These are phyloP conservation scores for Psidium friedrichsthalianum DNA, from an alignment of 345 rosid species.

Conservation along the genomic window DNA sequence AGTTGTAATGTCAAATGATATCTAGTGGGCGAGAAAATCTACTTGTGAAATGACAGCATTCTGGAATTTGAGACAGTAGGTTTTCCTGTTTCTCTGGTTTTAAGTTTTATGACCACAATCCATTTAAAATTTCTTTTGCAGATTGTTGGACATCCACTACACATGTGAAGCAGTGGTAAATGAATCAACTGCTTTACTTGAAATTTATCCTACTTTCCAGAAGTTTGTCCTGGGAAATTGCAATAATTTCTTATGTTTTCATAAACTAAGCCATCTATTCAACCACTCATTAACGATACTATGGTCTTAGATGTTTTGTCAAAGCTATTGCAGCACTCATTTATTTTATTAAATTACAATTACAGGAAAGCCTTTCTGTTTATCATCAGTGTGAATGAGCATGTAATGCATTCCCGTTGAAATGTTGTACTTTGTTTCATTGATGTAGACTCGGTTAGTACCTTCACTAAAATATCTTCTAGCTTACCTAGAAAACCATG, in stretches of 20 bases:
- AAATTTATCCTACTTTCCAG: neutral
- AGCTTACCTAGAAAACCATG: neutral
- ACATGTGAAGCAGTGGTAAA: constrained; percentile 71
- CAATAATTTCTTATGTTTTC: neutral
- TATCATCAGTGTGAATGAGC: neutral
- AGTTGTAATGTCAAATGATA: neutral
- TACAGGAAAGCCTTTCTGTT: neutral
- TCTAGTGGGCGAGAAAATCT: neutral
- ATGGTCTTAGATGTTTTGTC: neutral
- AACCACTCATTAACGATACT: neutral
- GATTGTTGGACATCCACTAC: constrained; percentile 82
- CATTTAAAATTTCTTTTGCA: constrained; percentile 16
- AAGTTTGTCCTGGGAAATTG: neutral
- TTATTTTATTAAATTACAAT: neutral
- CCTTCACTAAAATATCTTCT: neutral
- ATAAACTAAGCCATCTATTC: neutral
- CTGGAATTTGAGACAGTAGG: neutral
- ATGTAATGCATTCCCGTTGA: neutral
- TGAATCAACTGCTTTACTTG: neutral
- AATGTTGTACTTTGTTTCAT: neutral
- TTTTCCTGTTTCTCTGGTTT: neutral
- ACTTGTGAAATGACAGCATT: neutral
- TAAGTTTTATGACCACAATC: neutral
- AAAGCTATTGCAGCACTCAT: neutral
- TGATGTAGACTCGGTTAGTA: neutral